Evolutionary conservation across 164 flowering plant genomes (phyloP), one percentile per base, ranked within the genome.

Genomic region (Vitis rotundifolia): DNA sequence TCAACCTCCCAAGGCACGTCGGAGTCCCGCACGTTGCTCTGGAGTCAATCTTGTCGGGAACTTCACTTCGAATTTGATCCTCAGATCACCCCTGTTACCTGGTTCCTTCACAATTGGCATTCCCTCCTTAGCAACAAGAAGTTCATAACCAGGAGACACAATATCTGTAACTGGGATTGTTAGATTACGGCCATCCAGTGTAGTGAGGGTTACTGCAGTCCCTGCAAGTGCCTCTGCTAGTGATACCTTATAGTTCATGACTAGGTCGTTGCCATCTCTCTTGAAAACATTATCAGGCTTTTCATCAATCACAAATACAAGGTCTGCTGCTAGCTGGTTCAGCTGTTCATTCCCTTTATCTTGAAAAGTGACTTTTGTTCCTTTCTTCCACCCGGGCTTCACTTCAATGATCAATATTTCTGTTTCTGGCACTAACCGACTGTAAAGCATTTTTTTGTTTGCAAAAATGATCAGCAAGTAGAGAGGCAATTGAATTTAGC

Each of bases 341-440:
- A 62, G 77, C 44, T 82, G 86, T 82, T 87, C 85, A 26, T 89
- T 87, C 29, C 93, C 93, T 76, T 89, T 89, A 37, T 87, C 91
- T 15, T 82, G 87, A 72, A 89, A 89, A 0, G 89, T 87, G 48
- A 87, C 84, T 71, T 88, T 88, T 51, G 93, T 88, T 49, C 90
- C 93, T 54, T 85, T 87, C 72, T 87, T 88, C 93, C 93, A 89
- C 14, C 93, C 93, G 0, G 93, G 93, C 75, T 83, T 83, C 72
- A 85, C 80, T 9, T 85, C 93, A 11, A 89, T 89, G 49, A 87
- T 81, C 51, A 89, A 68, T 53, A 87, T 83, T 75, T 89, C 93
- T 1, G 83, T 66, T 70, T 85, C 87, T 26, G 81, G 75, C 11
- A 18, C 69, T 59, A 78, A 64, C 11, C 75, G 68, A 37, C 85